A percentile compares a stretch with the other conserved stretches of the same genome.
Conservation (phyloP, 805 yeast species). For the Lachancea nothofagi region DNA sequence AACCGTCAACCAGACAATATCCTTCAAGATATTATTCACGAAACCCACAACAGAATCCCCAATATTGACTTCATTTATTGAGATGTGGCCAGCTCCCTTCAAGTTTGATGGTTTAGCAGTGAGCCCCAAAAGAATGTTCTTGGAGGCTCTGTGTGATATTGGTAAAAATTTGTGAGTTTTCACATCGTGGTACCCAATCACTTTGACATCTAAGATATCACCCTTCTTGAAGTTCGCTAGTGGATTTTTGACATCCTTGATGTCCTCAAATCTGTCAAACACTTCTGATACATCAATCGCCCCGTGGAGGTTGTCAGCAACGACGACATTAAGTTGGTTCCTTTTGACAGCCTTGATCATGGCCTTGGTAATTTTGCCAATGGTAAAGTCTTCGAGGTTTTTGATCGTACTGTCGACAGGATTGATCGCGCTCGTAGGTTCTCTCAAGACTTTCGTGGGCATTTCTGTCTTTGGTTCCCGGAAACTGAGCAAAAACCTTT, state of each 20-base stretch:
- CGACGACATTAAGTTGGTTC: conserved; percentile 65
- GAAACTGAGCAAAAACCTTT: conserved; percentile 65
- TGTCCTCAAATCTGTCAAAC: conserved; percentile 48
- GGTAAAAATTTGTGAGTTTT: conserved; percentile 64
- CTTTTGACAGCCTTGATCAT: conserved; percentile 56
- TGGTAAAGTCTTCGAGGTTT: conserved; percentile 43
- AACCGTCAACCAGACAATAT: conserved; percentile 61
- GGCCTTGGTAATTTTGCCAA: conserved; percentile 61
- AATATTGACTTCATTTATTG: conserved; percentile 39
- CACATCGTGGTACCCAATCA: conserved; percentile 74
- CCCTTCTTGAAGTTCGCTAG: conserved; percentile 54
- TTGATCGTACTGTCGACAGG: conserved; percentile 56
- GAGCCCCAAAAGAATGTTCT: conserved; percentile 58
- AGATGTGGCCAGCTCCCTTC: conserved; percentile 28
- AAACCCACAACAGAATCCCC: conserved; percentile 54
- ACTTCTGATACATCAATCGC: conserved; percentile 72
- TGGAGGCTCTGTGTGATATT: conserved; percentile 51
- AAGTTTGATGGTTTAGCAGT: conserved; percentile 45
- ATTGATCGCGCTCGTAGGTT: conserved; percentile 36
- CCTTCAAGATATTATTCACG: conserved; percentile 58
- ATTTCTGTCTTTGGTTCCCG: conserved; percentile 33
- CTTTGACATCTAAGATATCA: conserved; percentile 51
- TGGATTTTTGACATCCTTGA: conserved; percentile 54
- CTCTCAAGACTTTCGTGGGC: conserved; percentile 12
- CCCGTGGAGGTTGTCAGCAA: conserved; percentile 76